phyloP scores from a whole-genome alignment of 1,284 basidiomycete species.

The Fomitopsis schrenkii region DNA sequence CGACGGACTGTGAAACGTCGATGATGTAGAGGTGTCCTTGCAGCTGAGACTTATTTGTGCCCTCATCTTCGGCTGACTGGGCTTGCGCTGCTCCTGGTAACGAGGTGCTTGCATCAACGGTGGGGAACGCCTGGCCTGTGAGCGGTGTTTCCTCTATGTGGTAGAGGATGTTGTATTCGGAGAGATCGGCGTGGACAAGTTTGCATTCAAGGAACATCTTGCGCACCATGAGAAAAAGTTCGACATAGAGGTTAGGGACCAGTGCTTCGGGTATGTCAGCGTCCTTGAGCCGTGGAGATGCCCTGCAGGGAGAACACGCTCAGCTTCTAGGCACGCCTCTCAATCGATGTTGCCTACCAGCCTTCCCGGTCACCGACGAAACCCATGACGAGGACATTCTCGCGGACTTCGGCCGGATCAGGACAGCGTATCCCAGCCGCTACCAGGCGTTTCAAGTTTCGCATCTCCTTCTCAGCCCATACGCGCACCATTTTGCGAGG shows the following conservation, averaged over 20 bases:
- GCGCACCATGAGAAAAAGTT: constrained; percentile 79
- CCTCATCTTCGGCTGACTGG: neutral
- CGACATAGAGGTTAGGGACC: constrained; percentile 68
- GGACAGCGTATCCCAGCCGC: constrained; percentile 85
- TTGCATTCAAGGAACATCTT: constrained; percentile 88
- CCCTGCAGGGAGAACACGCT: constrained; percentile 41
- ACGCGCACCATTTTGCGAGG: constrained; percentile 98
- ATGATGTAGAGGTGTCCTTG: constrained; percentile 84
- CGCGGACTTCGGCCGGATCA: constrained; percentile 87
- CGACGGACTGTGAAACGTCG: constrained; percentile 98
- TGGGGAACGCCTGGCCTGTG: neutral
- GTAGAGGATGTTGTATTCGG: constrained; percentile 97
- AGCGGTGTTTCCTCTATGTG: constrained; percentile 40
- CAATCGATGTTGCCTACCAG: constrained; percentile 48
- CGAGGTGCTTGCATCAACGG: neutral
- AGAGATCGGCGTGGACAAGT: constrained; percentile 96
- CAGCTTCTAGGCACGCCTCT: neutral
- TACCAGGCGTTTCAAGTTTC: constrained; percentile 86
- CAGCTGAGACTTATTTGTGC: neutral
- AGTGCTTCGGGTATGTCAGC: constrained; percentile 59
- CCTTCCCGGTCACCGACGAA: constrained; percentile 84
- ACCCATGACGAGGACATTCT: constrained; percentile 96
- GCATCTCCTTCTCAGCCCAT: constrained; percentile 99
- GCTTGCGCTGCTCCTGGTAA: neutral
- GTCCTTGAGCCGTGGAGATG: constrained; percentile 89